Conservation (phyloP, 2,329 filamentous ascomycete genomes). For the Epichloe typhina region DNA sequence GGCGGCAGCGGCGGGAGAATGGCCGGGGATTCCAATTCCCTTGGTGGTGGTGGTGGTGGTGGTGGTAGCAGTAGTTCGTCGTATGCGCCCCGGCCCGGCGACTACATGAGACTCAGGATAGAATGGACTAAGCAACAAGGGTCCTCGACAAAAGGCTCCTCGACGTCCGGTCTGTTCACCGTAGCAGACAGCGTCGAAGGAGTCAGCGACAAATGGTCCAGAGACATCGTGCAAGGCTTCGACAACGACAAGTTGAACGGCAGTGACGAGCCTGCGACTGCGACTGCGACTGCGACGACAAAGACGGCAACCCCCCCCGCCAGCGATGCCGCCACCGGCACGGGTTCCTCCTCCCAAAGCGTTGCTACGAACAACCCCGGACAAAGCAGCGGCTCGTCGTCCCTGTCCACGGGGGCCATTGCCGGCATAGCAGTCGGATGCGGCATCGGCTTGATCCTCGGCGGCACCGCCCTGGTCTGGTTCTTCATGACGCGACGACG, state of each 20-base stretch:
- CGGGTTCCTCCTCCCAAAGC: neutral
- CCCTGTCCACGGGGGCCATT: constrained; percentile 29
- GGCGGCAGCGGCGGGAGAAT: neutral
- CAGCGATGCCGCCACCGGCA: neutral
- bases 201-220: neutral
- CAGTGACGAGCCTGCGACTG: neutral
- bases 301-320: neutral
- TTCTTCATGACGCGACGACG: constrained; percentile 30
- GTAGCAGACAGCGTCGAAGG: constrained; percentile 1
- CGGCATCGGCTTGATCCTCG: constrained; percentile 23
- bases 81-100: neutral
- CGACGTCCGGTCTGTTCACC: constrained; percentile 11
- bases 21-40: too few species aligned
- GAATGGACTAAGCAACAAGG: constrained; percentile 5
- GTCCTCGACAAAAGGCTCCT: neutral
- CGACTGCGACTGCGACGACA: too few species aligned
- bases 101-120: constrained; percentile 8
- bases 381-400: neutral
- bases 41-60: too few species aligned
- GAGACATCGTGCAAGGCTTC: neutral
- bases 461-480: constrained; percentile 28
- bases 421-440: constrained; percentile 34
- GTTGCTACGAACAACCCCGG: neutral
- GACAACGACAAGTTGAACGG: neutral
- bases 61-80: neutral